phyloP scores from a whole-genome alignment of 225 moss, liverwort and hornwort species.

The Physcomitrium patens region DNA sequence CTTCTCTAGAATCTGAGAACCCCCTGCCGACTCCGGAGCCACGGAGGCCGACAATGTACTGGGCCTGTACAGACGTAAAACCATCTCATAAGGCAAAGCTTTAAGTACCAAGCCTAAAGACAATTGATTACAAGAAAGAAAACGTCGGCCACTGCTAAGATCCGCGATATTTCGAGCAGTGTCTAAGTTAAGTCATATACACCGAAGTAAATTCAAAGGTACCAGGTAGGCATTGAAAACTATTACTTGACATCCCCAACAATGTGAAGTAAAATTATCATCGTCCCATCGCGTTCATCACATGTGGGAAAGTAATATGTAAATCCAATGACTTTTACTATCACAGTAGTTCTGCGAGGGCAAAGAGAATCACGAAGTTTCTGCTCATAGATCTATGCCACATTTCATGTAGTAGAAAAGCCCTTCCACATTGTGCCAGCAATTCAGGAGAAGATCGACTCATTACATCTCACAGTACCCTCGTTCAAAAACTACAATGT shows the following conservation, averaged over 20 bases:
- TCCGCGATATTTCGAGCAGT: background rate
- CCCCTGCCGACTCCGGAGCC: conserved; percentile 87
- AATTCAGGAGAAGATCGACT: conserved; percentile 3
- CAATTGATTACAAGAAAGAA: background rate
- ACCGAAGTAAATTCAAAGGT: conserved; percentile 12
- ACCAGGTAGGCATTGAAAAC: background rate
- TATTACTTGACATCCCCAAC: conserved; percentile 30
- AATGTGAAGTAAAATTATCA: conserved; percentile 12
- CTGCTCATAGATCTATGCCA: conserved; percentile 3
- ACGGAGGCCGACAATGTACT: conserved; percentile 58
- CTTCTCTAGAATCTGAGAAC: conserved; percentile 89
- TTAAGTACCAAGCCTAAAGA: background rate
- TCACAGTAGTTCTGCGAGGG: conserved; percentile 11
- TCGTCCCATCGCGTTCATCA: conserved; percentile 6
- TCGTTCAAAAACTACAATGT: conserved; percentile 22
- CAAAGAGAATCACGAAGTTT: background rate
- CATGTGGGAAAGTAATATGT: conserved; percentile 13
- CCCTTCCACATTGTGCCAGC: background rate
- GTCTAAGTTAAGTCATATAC: background rate
- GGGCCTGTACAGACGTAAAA: conserved; percentile 52
- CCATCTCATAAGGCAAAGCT: conserved; percentile 22
- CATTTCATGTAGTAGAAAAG: conserved; percentile 4
- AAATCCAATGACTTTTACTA: background rate
- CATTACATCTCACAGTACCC: background rate
- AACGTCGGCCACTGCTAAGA: background rate